These are phyloP conservation scores for Cyanidioschyzon merolae DNA, from an alignment of 23 red algal genomes.

Conservation along the genomic window DNA sequence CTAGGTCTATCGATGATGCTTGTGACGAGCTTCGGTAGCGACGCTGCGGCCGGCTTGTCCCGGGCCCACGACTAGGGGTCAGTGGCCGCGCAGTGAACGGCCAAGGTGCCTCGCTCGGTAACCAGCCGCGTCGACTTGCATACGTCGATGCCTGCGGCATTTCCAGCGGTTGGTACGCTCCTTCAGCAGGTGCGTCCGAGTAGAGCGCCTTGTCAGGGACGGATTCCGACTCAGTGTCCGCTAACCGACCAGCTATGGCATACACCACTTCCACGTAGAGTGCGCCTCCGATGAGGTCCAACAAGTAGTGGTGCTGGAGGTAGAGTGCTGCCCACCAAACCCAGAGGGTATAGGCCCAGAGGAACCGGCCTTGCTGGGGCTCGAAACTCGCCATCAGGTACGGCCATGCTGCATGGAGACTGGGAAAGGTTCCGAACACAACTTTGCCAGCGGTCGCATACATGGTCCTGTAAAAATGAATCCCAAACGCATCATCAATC, in stretches of 20 bases:
- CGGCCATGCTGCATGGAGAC: constrained; percentile 79
- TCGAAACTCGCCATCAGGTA: constrained; percentile 62
- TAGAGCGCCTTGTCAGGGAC: not conserved
- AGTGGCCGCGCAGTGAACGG: not conserved
- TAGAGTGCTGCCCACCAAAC: constrained; percentile 95
- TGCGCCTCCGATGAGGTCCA: constrained; percentile 53
- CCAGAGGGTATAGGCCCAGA: constrained; percentile 33
- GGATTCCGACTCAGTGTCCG: not conserved
- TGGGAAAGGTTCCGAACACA: constrained; percentile 76
- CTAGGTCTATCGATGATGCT: not conserved
- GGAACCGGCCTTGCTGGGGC: constrained; percentile 5
- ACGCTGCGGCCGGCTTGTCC: not conserved
- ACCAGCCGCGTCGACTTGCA: not conserved
- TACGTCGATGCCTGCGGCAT: not conserved
- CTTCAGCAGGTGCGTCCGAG: not conserved
- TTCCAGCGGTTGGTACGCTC: not conserved
- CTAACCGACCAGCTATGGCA: not conserved
- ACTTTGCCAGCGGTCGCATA: constrained; percentile 52
- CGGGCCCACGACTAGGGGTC: not conserved
- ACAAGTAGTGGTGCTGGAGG: constrained; percentile 66
- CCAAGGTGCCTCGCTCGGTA: not conserved
- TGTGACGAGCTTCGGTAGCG: not conserved
- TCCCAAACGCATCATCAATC: constrained; percentile 33
- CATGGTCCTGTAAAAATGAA: constrained; percentile 48
- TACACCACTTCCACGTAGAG: constrained; percentile 61